Conservation (phyloP, 495 filamentous ascomycete species). For the Choiromyces venosus region DNA sequence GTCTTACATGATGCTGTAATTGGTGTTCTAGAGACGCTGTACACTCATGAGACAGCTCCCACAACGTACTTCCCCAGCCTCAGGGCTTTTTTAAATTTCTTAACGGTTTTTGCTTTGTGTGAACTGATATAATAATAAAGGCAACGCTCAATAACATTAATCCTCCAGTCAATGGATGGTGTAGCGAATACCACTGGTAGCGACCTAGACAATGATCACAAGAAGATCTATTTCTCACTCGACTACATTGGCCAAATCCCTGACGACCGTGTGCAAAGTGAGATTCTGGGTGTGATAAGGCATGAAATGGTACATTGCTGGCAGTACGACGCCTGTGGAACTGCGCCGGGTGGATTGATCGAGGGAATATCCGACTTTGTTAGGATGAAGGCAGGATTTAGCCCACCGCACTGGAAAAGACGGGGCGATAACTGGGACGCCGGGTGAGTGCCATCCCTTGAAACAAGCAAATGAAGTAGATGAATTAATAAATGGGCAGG, state of each 20-base stretch:
- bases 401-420: conserved; percentile 78
- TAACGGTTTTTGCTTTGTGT: background rate
- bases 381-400: conserved; percentile 63
- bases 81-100: background rate
- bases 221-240: conserved; percentile 86
- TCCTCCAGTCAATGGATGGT: conserved; percentile 70
- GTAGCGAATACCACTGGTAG: conserved; percentile 84
- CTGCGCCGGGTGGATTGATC: conserved; percentile 70
- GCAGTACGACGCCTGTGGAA: conserved; percentile 66
- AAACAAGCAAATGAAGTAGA: background rate
- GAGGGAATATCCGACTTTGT: conserved; percentile 97
- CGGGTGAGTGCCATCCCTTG: conserved; percentile 45
- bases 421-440: conserved; percentile 68
- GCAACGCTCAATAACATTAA: conserved; percentile 75
- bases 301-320: conserved; percentile 97
- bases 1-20: conserved; percentile 58
- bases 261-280: conserved; percentile 47
- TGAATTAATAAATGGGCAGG: background rate
- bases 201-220: conserved; percentile 81
- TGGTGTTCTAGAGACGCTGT: conserved; percentile 61
- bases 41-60: conserved; percentile 47
- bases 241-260: conserved; percentile 60
- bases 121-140: conserved; percentile 48
- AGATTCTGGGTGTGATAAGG: conserved; percentile 75
- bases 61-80: conserved; percentile 44